A percentile compares a stretch with the other conserved stretches of the same genome.
phyloP scores from a whole-genome alignment of 495 filamentous ascomycete species.

The Neurospora sp. region DNA sequence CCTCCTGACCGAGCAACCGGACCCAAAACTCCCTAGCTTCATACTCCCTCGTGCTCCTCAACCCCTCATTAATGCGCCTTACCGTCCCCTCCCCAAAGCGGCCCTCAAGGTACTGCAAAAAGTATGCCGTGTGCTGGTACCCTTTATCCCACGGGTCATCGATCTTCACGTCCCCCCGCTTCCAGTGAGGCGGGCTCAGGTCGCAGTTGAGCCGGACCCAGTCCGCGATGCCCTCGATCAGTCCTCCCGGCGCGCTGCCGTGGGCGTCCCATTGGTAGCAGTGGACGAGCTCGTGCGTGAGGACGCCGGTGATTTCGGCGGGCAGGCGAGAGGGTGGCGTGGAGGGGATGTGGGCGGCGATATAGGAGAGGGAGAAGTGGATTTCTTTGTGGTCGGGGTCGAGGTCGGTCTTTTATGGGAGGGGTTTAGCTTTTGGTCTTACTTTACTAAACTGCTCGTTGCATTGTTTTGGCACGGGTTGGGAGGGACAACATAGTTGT shows the following conservation, averaged over 20 bases:
- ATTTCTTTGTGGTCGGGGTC: slow-evolving; percentile 93
- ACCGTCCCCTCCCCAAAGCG: slow-evolving; percentile 61
- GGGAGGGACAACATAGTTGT: too few species aligned
- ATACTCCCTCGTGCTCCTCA: slow-evolving; percentile 45
- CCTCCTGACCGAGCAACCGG: slow-evolving; percentile 49
- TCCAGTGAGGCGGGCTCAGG: slow-evolving; percentile 79
- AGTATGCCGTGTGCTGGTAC: slow-evolving; percentile 89
- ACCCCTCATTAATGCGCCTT: slow-evolving; percentile 60
- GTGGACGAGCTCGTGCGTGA: slow-evolving; percentile 91
- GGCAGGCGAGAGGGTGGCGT: slow-evolving; percentile 18
- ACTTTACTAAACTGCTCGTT: neutral
- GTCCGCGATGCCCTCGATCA: slow-evolving; percentile 91
- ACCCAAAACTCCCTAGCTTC: slow-evolving; percentile 60
- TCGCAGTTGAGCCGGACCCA: slow-evolving; percentile 75
- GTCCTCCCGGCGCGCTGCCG: slow-evolving; percentile 57
- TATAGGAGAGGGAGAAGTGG: slow-evolving; percentile 73
- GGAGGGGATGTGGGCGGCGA: slow-evolving; percentile 35
- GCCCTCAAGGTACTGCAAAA: slow-evolving; percentile 64
- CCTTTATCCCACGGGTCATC: slow-evolving; percentile 67
- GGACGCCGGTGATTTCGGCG: slow-evolving; percentile 72
- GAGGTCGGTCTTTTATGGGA: slow-evolving; percentile 43
- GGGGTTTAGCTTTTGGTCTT: neutral
- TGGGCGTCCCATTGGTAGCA: slow-evolving; percentile 78
- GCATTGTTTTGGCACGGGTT: neutral
- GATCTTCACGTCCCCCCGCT: slow-evolving; percentile 27